phyloP scores from a whole-genome alignment of 1,284 basidiomycete genomes.

The Singerocomus inundabilis region DNA sequence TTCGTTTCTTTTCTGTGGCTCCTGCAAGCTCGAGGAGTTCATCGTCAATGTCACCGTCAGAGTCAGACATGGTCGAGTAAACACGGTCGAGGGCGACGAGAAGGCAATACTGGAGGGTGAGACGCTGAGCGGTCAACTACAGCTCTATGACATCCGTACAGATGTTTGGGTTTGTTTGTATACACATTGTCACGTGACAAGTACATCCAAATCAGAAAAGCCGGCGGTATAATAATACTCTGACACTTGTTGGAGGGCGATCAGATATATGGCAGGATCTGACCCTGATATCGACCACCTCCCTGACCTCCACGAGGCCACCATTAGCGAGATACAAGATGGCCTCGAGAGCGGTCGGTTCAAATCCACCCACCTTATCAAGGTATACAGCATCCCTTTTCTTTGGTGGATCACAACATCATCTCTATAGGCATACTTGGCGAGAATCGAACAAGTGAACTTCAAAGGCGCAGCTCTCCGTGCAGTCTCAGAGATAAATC shows the following conservation, averaged over 20 bases:
- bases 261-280: no score
- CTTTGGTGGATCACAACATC: neutral
- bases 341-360: slow-evolving; percentile 22
- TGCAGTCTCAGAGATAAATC: slow-evolving; percentile 62
- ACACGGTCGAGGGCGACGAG: neutral
- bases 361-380: slow-evolving; percentile 26
- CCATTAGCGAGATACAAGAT: slow-evolving; percentile 30
- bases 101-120: slow-evolving; percentile 1
- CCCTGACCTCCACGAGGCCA: slow-evolving; percentile 33
- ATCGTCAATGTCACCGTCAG: slow-evolving; percentile 65
- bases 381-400: slow-evolving; percentile 9
- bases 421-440: slow-evolving; percentile 56
- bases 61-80: slow-evolving; percentile 57
- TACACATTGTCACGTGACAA: slow-evolving; percentile 17
- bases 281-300: slow-evolving; percentile 1
- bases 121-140: no score
- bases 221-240: no score
- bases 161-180: slow-evolving; percentile 24
- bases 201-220: neutral
- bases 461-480: slow-evolving; percentile 57
- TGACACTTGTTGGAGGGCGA: no score
- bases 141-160: neutral
- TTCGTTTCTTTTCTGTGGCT: slow-evolving; percentile 52
- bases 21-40: slow-evolving; percentile 69
- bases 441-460: slow-evolving; percentile 72